Conservation (phyloP, 495 filamentous ascomycete genomes). For the Neurospora sp. region DNA sequence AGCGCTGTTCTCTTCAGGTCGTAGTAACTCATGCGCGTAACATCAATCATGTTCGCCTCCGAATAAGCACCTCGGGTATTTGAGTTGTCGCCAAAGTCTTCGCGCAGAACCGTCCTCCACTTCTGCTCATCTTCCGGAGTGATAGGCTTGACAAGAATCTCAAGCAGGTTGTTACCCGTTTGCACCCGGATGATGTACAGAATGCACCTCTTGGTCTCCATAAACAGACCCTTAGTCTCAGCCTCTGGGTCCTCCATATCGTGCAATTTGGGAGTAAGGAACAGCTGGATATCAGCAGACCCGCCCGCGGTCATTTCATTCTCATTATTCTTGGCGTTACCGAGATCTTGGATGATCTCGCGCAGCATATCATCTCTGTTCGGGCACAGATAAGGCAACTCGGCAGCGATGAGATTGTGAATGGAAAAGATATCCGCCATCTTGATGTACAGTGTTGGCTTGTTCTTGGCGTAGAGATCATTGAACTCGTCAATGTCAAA, state of each 20-base stretch:
- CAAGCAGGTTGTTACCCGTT: conserved; percentile 80
- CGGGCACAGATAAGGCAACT: conserved; percentile 65
- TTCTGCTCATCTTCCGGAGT: conserved; percentile 76
- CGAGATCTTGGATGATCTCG: conserved; percentile 85
- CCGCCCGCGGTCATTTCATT: conserved; percentile 80
- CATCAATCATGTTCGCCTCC: conserved; percentile 81
- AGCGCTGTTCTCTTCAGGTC: conserved; percentile 87
- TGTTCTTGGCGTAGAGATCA: conserved; percentile 88
- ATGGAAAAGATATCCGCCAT: conserved; percentile 96
- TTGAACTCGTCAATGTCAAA: conserved; percentile 99
- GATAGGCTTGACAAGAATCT: conserved; percentile 88
- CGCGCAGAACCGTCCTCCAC: conserved; percentile 73
- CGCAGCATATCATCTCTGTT: conserved; percentile 78
- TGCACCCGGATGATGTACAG: conserved; percentile 97
- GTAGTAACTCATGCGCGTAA: conserved; percentile 80
- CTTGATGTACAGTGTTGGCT: conserved; percentile 96
- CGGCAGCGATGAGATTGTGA: conserved; percentile 73
- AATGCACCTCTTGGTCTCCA: conserved; percentile 95
- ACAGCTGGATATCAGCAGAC: conserved; percentile 83
- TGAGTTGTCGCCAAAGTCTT: conserved; percentile 63
- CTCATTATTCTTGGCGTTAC: conserved; percentile 91
- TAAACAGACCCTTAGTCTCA: conserved; percentile 82
- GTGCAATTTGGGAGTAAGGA: conserved; percentile 82
- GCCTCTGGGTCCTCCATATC: conserved; percentile 89
- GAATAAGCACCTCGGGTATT: conserved; percentile 75